Evolutionary conservation across 2,329 filamentous ascomycete genomes (phyloP).

Genomic region (Dothistroma septosporum): DNA sequence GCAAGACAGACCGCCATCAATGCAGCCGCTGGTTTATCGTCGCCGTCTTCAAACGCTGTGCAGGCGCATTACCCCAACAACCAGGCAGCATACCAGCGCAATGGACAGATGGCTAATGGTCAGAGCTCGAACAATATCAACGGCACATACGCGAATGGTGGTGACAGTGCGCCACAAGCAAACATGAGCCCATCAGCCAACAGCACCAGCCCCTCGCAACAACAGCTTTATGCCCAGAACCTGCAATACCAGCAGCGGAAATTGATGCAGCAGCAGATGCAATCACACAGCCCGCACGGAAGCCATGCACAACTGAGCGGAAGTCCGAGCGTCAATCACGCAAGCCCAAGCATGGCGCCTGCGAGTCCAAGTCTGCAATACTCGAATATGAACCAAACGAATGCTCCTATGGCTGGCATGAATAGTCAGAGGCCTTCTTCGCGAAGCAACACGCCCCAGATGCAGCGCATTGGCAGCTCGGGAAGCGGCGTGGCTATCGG

Average conservation of each 20-base stretch:
- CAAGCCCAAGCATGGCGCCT: slow-evolving; percentile 31
- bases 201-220: slow-evolving; percentile 14
- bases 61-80: slow-evolving; percentile 25
- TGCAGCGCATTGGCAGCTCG: slow-evolving; percentile 32
- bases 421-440: slow-evolving; percentile 24
- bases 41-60: slow-evolving; percentile 8
- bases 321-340: slow-evolving; percentile 29
- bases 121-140: slow-evolving; percentile 7
- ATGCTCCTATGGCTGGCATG: slow-evolving; percentile 7
- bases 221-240: slow-evolving; percentile 29
- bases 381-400: slow-evolving; percentile 20
- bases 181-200: slow-evolving; percentile 16
- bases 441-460: slow-evolving; percentile 32
- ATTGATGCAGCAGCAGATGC: slow-evolving; percentile 29
- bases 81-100: slow-evolving; percentile 26
- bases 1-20: slow-evolving; percentile 38
- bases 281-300: slow-evolving; percentile 26
- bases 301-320: slow-evolving; percentile 25
- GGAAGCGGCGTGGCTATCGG: slow-evolving; percentile 26
- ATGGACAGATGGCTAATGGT: slow-evolving; percentile 19
- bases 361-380: slow-evolving; percentile 23
- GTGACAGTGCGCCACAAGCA: slow-evolving; percentile 14
- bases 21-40: slow-evolving; percentile 34
- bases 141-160: slow-evolving; percentile 9
- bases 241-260: slow-evolving; percentile 30